Conservation (phyloP, 768 basidiomycete species). For the Leccinum ochraceum region DNA sequence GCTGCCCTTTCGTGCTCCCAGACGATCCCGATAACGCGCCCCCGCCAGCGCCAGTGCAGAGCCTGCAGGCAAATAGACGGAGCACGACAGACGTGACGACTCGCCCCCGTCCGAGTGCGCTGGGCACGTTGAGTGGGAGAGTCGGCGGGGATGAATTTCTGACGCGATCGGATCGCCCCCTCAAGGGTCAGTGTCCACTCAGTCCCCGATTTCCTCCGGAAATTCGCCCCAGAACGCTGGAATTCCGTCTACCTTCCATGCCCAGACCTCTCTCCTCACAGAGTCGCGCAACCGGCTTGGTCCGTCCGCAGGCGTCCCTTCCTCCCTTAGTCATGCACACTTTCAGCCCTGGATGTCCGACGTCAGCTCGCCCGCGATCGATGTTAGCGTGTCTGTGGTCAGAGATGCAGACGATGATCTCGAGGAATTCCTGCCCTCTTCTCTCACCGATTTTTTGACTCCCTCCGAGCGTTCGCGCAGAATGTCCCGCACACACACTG, state of each 20-base stretch:
- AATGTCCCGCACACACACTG: conserved; percentile 71
- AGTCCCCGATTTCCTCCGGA: conserved; percentile 51
- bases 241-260: conserved; percentile 70
- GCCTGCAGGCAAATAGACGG: conserved; percentile 1
- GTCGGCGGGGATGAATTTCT: too few relatives aligned
- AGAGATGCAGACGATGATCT: conserved; percentile 70
- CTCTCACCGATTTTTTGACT: conserved; percentile 85
- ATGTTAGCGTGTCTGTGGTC: conserved; percentile 36
- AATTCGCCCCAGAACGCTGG: conserved; percentile 43
- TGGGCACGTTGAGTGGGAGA: too few relatives aligned
- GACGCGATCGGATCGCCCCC: conserved; percentile 76
- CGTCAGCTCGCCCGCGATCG: conserved; percentile 20
- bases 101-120: background rate
- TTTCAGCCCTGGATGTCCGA: conserved; percentile 32
- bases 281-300: conserved; percentile 39
- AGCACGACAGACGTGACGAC: conserved; percentile 9
- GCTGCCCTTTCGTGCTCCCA: conserved; percentile 54
- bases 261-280: conserved; percentile 52
- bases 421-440: conserved; percentile 88
- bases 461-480: conserved; percentile 83
- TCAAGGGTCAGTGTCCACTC: conserved; percentile 44
- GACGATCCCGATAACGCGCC: conserved; percentile 48
- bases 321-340: conserved; percentile 55
- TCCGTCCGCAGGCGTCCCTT: conserved; percentile 49
- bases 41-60: conserved; percentile 9